Percentiles rank a stretch among this genome's conserved stretches.
Conservation (phyloP, 352 stramenopile genomes). For the Phytophthora pisi region DNA sequence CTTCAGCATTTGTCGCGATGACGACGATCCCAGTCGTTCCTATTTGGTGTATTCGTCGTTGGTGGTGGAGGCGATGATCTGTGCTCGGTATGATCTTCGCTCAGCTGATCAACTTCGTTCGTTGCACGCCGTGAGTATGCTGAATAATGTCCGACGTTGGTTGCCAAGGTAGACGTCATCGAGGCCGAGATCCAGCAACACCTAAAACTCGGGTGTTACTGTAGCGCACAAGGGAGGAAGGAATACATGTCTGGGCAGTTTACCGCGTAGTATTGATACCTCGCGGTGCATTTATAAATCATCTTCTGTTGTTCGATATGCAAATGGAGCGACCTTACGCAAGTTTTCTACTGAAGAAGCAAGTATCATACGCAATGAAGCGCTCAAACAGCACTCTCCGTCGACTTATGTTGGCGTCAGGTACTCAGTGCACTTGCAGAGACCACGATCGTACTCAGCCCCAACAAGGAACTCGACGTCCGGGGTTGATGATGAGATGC, state of each 20-base stretch:
- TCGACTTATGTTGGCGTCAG: constrained; percentile 50
- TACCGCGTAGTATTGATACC: not conserved
- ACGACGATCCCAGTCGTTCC: not conserved
- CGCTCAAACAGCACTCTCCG: not conserved
- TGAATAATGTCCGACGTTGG: too few species aligned
- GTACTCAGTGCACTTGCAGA: constrained; percentile 87
- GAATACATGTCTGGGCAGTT: not conserved
- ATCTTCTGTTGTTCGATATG: not conserved
- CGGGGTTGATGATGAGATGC: constrained; percentile 73
- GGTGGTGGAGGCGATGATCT: not conserved
- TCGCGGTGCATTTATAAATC: not conserved
- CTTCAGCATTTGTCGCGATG: not conserved
- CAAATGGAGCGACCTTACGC: not conserved
- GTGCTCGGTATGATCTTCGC: not conserved
- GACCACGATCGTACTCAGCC: constrained; percentile 82
- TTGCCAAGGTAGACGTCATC: too few species aligned
- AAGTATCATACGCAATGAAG: not conserved
- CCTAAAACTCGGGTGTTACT: too few species aligned
- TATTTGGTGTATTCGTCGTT: not conserved
- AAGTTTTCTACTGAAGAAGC: not conserved
- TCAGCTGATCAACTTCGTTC: not conserved
- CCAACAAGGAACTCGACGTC: constrained; percentile 88
- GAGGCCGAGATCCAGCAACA: too few species aligned
- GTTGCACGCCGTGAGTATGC: not conserved
- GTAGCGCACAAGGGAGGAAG: too few species aligned